Percentiles rank a stretch among this genome's conserved stretches.
Evolutionary conservation across 2,329 filamentous ascomycete species (phyloP).

Genomic region (Claviceps humidiphila): DNA sequence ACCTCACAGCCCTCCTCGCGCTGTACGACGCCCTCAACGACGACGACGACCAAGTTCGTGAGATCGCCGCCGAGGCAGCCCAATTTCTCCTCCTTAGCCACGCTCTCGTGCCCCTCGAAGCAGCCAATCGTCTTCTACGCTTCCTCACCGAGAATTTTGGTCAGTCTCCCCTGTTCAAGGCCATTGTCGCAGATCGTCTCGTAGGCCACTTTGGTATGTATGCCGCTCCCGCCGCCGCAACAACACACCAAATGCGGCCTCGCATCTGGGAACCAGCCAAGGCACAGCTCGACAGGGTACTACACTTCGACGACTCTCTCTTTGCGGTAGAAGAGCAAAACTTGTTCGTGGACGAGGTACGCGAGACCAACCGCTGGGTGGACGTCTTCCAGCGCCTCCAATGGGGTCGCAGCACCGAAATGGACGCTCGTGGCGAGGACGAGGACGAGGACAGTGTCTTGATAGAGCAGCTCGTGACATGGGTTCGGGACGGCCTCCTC

Average conservation of each 20-base stretch:
- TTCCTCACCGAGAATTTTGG: slow-evolving; percentile 28
- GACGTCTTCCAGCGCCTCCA: slow-evolving; percentile 26
- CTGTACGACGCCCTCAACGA: slow-evolving; percentile 72
- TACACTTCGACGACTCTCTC: slow-evolving; percentile 50
- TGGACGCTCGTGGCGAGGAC: not conserved
- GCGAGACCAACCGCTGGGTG: slow-evolving; percentile 60
- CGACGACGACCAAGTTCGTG: slow-evolving; percentile 81
- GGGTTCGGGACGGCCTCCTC: slow-evolving; percentile 37
- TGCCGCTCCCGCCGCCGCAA: slow-evolving; percentile 5
- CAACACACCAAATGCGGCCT: not conserved
- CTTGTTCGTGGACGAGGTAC: slow-evolving; percentile 73
- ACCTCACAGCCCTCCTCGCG: slow-evolving; percentile 46
- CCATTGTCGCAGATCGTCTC: slow-evolving; percentile 29
- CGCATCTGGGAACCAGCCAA: slow-evolving; percentile 16
- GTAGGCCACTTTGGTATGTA: slow-evolving; percentile 12
- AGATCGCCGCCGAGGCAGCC: slow-evolving; percentile 42
- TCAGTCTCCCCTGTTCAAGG: slow-evolving; percentile 22
- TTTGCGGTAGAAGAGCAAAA: slow-evolving; percentile 91
- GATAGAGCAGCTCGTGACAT: slow-evolving; percentile 23
- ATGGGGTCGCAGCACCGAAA: slow-evolving; percentile 3
- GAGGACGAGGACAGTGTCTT: slow-evolving; percentile 14
- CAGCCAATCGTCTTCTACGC: slow-evolving; percentile 29
- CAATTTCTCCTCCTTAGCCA: slow-evolving; percentile 34
- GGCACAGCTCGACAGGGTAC: slow-evolving; percentile 28
- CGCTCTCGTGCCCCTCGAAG: slow-evolving; percentile 33